Base-by-base conservation (phyloP, 805 yeast species). In the Starmerella gropengiesseri region DNA sequence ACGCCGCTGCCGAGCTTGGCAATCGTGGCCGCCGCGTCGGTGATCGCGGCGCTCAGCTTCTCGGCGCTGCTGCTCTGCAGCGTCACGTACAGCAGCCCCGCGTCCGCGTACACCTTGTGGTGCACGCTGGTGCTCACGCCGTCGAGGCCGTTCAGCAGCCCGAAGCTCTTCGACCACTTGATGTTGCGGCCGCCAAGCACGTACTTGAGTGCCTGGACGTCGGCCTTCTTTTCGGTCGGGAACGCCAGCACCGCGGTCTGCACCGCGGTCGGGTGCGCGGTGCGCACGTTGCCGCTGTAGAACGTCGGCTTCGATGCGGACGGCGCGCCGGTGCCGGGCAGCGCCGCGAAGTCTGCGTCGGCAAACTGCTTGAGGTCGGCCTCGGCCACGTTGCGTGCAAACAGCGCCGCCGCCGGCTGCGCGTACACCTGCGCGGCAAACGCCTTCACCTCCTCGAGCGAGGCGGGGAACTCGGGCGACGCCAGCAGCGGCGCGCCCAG, bases 401-500 rank as follows among this genome's bases (percentile, higher is more conserved):
- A 64, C 50, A 91, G 66, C 55, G 76, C 75, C 52, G 87, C 68
- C 68, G 82, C 82, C 51, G 77, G 73, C 57, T 75, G 68, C 51
- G 76, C 73, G 73, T 77, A 85, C 42, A 72, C 81, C 56, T 73
- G 65, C 51, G 73, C 63, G 50, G 94, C 87, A 60, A 68, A 83
- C 33, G 62, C 62, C 55, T 73, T 69, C 58, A 91, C 70, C 47
- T 80, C 85, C 42, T 78, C 85, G 42, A 74, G 56, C 27, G 78
- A 49, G 54, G 76, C 67, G 34, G 75, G 57, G 51, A 71, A 63
- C 51, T 73, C 71, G 48, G 83, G 81, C 62, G 81, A 81, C 61
- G 74, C 83, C 62, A 72, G 72, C 57, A 84, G 70, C 51, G 94
- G 80, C 65, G 79, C 75, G 58, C 95, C 96, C 57, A 83, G 75